These are phyloP conservation scores for Kitagawia praeruptora DNA, from an alignment of 129 eudicot genomes.

Conservation along the genomic window DNA sequence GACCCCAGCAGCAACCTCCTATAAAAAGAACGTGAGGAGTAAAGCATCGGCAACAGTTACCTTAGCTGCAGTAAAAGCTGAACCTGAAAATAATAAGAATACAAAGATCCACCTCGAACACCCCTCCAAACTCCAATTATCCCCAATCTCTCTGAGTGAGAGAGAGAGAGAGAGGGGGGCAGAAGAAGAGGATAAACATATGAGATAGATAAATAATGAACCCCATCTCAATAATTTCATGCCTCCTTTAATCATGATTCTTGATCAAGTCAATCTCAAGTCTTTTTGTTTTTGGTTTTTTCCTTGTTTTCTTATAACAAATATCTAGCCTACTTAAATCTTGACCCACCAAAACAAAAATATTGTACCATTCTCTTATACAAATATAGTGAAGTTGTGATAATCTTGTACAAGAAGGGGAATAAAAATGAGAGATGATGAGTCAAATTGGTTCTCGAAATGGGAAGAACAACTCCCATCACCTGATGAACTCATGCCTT, in stretches of 20 bases:
- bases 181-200: neutral
- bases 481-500: constrained; percentile 5
- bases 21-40: neutral
- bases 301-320: neutral
- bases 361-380: neutral
- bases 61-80: constrained; percentile 1
- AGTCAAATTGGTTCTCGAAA: neutral
- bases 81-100: neutral
- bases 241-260: neutral
- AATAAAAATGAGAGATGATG: neutral
- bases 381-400: neutral
- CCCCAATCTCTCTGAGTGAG: neutral
- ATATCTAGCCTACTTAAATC: neutral
- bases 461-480: constrained; percentile 8
- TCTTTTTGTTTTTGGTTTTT: neutral
- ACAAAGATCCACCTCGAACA: constrained; percentile 9
- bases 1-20: neutral
- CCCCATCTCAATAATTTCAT: constrained; percentile 1
- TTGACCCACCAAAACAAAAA: constrained; percentile 5
- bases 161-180: neutral
- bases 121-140: constrained; percentile 2
- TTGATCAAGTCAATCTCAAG: neutral
- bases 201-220: neutral
- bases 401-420: neutral
- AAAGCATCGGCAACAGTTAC: constrained; percentile 2